Conservation (phyloP, 2,329 filamentous ascomycete species). For the Diaporthe sp. region DNA sequence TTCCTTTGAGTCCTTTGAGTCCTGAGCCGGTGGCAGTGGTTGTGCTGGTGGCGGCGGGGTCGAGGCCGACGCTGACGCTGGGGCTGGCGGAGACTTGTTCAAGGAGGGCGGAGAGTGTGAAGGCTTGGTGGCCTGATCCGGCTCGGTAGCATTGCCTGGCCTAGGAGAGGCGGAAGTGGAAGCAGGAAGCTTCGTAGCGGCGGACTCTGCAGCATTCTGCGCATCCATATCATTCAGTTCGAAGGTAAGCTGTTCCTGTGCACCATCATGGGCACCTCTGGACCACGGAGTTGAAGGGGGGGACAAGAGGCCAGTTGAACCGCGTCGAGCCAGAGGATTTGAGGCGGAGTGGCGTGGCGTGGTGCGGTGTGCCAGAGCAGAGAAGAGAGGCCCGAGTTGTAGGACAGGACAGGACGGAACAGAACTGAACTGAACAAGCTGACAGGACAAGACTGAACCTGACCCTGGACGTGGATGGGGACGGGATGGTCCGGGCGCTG, state of each 20-base stretch:
- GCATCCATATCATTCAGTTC: slow-evolving; percentile 77
- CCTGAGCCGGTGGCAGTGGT: background rate
- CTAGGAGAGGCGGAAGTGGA: slow-evolving; percentile 32
- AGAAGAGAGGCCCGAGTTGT: background rate
- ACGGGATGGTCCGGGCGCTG: slow-evolving; percentile 30
- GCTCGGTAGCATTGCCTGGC: slow-evolving; percentile 44
- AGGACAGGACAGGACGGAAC: slow-evolving; percentile 1
- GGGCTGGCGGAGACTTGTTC: slow-evolving; percentile 45
- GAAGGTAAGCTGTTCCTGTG: slow-evolving; percentile 62
- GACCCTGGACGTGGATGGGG: slow-evolving; percentile 9
- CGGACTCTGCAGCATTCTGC: slow-evolving; percentile 76
- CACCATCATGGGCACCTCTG: slow-evolving; percentile 70
- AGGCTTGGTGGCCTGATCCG: slow-evolving; percentile 51
- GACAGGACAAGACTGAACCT: slow-evolving; percentile 15
- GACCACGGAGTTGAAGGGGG: slow-evolving; percentile 49
- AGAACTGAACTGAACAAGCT: background rate
- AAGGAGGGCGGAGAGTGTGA: slow-evolving; percentile 42
- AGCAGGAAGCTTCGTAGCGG: slow-evolving; percentile 70
- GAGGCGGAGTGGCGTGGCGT: background rate
- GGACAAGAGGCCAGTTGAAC: slow-evolving; percentile 41
- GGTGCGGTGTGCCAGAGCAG: slow-evolving; percentile 16
- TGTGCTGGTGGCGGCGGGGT: slow-evolving; percentile 20
- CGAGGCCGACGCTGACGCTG: slow-evolving; percentile 43
- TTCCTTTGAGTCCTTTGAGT: slow-evolving; percentile 30
- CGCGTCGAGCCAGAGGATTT: slow-evolving; percentile 30